Evolutionary conservation across 208 protist species (phyloP), one percentile per base, ranked within the genome.

Genomic region (Trypanosoma brucei): DNA sequence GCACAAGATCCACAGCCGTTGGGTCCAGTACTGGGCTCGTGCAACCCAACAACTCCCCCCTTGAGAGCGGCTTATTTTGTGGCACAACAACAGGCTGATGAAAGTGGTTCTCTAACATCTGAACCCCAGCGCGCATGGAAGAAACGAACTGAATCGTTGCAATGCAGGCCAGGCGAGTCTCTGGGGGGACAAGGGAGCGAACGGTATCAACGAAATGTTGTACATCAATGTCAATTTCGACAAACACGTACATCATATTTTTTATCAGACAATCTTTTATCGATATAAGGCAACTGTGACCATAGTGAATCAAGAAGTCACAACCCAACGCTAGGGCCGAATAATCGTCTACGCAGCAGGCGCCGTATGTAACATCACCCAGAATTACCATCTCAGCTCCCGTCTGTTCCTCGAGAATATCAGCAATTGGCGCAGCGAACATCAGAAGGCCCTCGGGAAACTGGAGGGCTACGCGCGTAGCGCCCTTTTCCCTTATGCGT

Each of bases 261-360:
- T 94, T 87, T 6, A 92, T 66, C 40, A 78, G 83, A 45, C 89
- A 92, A 65, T 98, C 94, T 71, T 91, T 85, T 69, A 94, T 94
- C 44, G 89, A 91, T 58, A 96, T 93, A 6, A 99, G 83, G 77
- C 98, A 99, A 72, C 90, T 97, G 75, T 99, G 98, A 9, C 97
- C 98, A 71, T 99, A 99, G 73, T 99, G 98, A 44, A 99, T 97
- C 38, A 99, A 76, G 49, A 99, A 97, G 69, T 99, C 97, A 45
- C 93, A 95, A 34, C 97, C 97, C 6, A 99, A 77, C 7, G 97
- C 95, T 2, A 65, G 38, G 0, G 98, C 98, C 4, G 98, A 92
- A 61, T 94, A 98, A 71, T 99, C 98, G 70, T 99, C 98, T 11
- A 99, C 95, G 75, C 98, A 99, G 81, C 98, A 99, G 7, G 98